Conservation (phyloP, 2,329 filamentous ascomycete genomes). For the Neonectria faginata region DNA sequence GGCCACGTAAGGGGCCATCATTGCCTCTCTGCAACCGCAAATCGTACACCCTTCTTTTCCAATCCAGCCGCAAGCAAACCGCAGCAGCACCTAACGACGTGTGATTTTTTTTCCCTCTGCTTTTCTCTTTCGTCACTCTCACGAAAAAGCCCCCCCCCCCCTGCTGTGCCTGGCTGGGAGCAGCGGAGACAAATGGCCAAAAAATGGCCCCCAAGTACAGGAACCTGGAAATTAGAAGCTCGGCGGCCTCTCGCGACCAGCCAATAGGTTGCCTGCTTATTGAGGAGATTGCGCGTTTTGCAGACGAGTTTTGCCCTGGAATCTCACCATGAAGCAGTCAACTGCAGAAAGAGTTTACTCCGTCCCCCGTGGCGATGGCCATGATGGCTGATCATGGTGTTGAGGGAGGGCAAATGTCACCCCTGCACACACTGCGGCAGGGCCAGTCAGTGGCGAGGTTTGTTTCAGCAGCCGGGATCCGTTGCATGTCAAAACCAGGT, state of each 20-base stretch:
- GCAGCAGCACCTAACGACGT: not conserved
- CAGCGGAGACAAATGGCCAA: conserved; percentile 6
- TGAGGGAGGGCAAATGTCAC: conserved; percentile 15
- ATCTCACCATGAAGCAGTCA: not conserved
- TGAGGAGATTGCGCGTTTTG: not conserved
- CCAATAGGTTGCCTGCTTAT: conserved; percentile 16
- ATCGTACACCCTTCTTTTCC: not conserved
- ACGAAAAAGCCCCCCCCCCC: not conserved
- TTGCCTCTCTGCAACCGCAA: not conserved
- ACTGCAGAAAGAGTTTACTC: conserved; percentile 1
- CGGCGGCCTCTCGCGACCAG: conserved; percentile 24
- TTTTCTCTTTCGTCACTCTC: not conserved
- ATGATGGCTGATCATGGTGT: conserved; percentile 11
- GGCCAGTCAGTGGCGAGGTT: conserved; percentile 16
- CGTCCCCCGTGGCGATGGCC: not conserved
- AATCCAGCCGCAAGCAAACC: conserved; percentile 11
- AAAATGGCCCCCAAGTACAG: conserved; percentile 18
- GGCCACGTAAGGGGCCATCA: not conserved
- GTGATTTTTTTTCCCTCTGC: not conserved
- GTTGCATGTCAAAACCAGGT: not conserved
- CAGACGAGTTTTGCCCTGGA: not conserved
- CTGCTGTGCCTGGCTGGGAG: conserved; percentile 1
- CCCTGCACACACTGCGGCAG: conserved; percentile 13
- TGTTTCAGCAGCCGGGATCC: conserved; percentile 11
- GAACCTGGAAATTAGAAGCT: conserved; percentile 9